A percentile compares a stretch with the other conserved stretches of the same genome.
Evolutionary conservation across 805 yeast genomes (phyloP).

Genomic region (Metschnikowia vanudenii): DNA sequence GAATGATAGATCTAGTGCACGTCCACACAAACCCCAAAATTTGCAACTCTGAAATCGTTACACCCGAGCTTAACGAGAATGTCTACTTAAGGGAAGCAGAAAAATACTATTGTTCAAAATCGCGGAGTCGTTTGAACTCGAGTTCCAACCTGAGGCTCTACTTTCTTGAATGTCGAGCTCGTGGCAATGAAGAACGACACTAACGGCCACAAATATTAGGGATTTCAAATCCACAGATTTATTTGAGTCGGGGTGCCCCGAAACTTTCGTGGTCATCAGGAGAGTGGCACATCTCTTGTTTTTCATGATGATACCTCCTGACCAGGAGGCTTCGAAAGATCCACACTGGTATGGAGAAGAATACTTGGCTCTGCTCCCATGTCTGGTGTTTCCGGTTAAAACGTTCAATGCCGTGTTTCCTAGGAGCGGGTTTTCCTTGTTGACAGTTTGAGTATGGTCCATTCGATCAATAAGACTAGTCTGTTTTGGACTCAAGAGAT

Average conservation of each 20-base stretch:
- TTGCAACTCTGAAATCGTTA: too few species aligned
- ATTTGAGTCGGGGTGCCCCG: slow-evolving; percentile 8
- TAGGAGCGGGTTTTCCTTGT: slow-evolving; percentile 5
- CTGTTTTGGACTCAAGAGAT: slow-evolving; percentile 6
- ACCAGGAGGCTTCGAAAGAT: slow-evolving; percentile 7
- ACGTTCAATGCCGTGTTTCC: slow-evolving; percentile 7
- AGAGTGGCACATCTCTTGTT: slow-evolving; percentile 8
- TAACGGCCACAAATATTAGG: slow-evolving; percentile 8
- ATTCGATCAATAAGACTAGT: slow-evolving; percentile 11
- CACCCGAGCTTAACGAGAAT: too few species aligned
- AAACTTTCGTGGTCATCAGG: slow-evolving; percentile 2
- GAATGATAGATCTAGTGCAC: too few species aligned
- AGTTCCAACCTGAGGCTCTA: too few species aligned
- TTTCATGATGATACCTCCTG: slow-evolving; percentile 8
- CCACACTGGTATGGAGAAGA: slow-evolving; percentile 11
- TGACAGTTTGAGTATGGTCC: slow-evolving; percentile 7
- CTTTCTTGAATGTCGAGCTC: slow-evolving; percentile 9
- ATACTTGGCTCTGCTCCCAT: slow-evolving; percentile 4
- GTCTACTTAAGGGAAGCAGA: background rate
- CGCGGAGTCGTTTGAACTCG: too few species aligned
- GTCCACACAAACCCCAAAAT: too few species aligned
- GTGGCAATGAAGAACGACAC: slow-evolving; percentile 6
- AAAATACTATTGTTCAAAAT: background rate
- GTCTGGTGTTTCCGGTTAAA: background rate
- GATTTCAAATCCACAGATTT: slow-evolving; percentile 7